Percentiles rank a stretch among this genome's conserved stretches.
phyloP scores from a whole-genome alignment of 2,329 filamentous ascomycete species.

The Hortaea sp. region DNA sequence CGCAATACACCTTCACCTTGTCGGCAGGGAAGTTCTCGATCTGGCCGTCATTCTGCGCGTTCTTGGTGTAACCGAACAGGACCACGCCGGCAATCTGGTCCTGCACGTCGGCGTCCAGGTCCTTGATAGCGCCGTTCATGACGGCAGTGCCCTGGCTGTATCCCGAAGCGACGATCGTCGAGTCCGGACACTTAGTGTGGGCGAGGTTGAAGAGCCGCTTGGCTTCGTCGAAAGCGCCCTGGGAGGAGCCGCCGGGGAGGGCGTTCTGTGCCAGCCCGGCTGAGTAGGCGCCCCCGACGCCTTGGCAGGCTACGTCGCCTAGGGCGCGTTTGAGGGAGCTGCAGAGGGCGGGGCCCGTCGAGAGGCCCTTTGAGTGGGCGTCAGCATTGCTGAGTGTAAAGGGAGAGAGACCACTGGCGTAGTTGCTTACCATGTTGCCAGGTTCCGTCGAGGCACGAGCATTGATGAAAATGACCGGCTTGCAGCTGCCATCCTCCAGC shows the following conservation, averaged over 20 bases:
- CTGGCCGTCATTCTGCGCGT: conserved; percentile 26
- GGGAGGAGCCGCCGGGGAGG: conserved; percentile 8
- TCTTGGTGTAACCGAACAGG: conserved; percentile 32
- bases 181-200: conserved; percentile 17
- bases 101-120: conserved; percentile 18
- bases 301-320: conserved; percentile 18
- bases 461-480: conserved; percentile 44
- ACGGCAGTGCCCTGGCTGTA: conserved; percentile 32
- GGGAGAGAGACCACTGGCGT: neutral
- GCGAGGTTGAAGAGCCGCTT: conserved; percentile 16
- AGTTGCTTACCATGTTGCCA: conserved; percentile 39
- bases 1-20: conserved; percentile 28
- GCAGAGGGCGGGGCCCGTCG: conserved; percentile 18
- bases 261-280: conserved; percentile 13
- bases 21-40: conserved; percentile 26
- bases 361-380: conserved; percentile 7
- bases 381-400: neutral
- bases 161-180: conserved; percentile 17
- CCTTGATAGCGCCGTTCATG: conserved; percentile 26
- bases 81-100: conserved; percentile 28
- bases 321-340: conserved; percentile 12
- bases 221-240: conserved; percentile 10
- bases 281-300: conserved; percentile 16
- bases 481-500: conserved; percentile 27
- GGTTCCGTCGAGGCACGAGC: conserved; percentile 47